Base-by-base conservation (phyloP, 192 early-diverging fungal species). In the Coemansia sp. region DNA sequence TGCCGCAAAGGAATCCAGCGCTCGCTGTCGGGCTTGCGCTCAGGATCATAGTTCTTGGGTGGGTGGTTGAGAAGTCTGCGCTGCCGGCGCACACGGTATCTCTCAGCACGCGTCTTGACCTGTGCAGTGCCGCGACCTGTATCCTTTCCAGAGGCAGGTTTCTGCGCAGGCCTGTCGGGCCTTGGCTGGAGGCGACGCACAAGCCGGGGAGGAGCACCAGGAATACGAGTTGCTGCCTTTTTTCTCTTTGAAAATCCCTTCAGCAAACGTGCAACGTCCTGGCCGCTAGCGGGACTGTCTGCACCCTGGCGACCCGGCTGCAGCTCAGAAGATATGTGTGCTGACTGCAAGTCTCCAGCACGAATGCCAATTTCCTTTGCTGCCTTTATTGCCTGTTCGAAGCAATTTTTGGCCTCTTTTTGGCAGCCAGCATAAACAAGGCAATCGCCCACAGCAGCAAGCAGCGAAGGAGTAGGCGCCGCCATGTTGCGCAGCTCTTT, bases 1-100 rank as follows among this genome's bases (percentile, higher is more conserved):
- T 82, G 80, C 14, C 64, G 71, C 50, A 82, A 62, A 10, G 80
- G 80, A 45, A 82, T 67, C 80, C 80, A 82, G 22, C 80, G 61
- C 59, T 82, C 80, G 60, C 65, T 63, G 22, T 82, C 80, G 3
- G 66, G 71, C 32, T 48, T 48, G 50, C 75, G 71, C 8, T 57
- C 67, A 6, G 62, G 59, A 48, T 70, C 71, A 40, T 73, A 76
- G 61, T 32, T 64, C 64, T 81, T 81, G 7, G 78, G 78, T 7
- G 73, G 78, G 7, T 52, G 22, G n/a, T 51, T 66, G 5, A 45
- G 60, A 56, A 81, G 66, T 32, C 48, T 72, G 52, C 78, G 78
- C 40, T 52, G 60, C 50, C 78, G 69, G 25, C 66, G 62, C 5
- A 69, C 69, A 16, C 63, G 77, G 45, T 72, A 58, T 50, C 51